Evolutionary conservation across 2,329 filamentous ascomycete genomes (phyloP).

Genomic region (Fusarium burgessii): DNA sequence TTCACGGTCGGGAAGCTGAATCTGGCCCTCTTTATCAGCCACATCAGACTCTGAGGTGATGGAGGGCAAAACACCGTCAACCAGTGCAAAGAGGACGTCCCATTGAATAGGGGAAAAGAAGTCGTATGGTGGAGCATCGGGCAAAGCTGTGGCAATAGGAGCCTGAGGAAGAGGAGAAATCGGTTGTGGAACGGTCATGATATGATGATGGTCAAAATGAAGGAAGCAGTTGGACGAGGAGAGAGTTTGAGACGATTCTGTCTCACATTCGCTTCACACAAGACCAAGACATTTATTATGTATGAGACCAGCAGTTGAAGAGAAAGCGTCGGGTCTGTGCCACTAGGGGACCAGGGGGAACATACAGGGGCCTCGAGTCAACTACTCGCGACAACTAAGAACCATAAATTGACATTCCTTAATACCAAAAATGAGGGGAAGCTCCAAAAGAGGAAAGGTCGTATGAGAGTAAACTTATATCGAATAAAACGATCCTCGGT

Average conservation of each 20-base stretch:
- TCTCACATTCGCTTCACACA: conserved; percentile 38
- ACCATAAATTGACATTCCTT: neutral
- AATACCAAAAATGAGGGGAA: conserved; percentile 30
- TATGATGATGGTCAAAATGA: conserved; percentile 18
- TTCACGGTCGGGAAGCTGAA: conserved; percentile 62
- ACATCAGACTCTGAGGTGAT: conserved; percentile 59
- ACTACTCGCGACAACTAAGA: conserved; percentile 1
- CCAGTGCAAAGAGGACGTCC: conserved; percentile 64
- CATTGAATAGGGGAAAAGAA: conserved; percentile 65
- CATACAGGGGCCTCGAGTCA: neutral
- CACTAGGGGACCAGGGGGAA: conserved; percentile 8
- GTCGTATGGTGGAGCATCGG: conserved; percentile 45
- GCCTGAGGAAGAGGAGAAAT: conserved; percentile 10
- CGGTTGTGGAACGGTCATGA: conserved; percentile 37
- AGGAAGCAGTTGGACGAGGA: conserved; percentile 19
- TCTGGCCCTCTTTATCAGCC: conserved; percentile 55
- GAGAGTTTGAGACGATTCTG: conserved; percentile 23
- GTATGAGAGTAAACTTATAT: neutral
- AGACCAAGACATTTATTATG: conserved; percentile 32
- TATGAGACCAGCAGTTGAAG: conserved; percentile 2
- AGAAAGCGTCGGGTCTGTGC: conserved; percentile 27
- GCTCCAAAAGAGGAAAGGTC: conserved; percentile 33
- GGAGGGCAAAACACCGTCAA: conserved; percentile 72
- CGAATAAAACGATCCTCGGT: conserved; percentile 19
- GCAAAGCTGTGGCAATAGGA: conserved; percentile 43